These are phyloP conservation scores for Candida loeiensis DNA, from an alignment of 805 yeast species.

Conservation along the genomic window DNA sequence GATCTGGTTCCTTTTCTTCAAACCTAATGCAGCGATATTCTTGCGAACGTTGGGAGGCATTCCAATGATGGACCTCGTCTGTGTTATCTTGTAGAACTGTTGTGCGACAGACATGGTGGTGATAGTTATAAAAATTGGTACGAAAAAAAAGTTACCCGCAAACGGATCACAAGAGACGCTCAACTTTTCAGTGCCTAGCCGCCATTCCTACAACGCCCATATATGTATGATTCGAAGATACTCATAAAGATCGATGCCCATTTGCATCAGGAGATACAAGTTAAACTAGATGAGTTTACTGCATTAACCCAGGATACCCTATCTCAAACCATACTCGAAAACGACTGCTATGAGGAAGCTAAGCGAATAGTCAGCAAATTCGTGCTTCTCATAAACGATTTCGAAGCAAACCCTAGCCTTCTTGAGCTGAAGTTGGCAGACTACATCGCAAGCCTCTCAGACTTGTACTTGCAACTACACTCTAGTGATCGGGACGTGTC, in stretches of 20 bases:
- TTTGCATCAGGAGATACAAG: conserved; percentile 13
- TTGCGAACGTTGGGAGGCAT: conserved; percentile 65
- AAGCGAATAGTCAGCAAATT: conserved; percentile 13
- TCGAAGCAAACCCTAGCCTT: conserved; percentile 52
- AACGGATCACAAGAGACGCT: too few species aligned
- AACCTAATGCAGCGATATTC: conserved; percentile 70
- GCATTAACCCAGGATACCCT: background rate
- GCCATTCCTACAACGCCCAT: background rate
- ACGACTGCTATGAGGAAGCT: conserved; percentile 11
- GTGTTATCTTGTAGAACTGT: conserved; percentile 56
- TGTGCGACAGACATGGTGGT: conserved; percentile 12
- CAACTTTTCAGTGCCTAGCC: too few species aligned
- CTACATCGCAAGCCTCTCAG: conserved; percentile 29
- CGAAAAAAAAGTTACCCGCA: conserved; percentile 7
- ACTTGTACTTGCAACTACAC: conserved; percentile 19
- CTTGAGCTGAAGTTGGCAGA: conserved; percentile 40
- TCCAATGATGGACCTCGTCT: conserved; percentile 80
- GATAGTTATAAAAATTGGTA: conserved; percentile 2
- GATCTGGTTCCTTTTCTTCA: conserved; percentile 67
- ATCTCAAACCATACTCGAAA: background rate
- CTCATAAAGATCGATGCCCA: conserved; percentile 16
- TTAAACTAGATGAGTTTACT: background rate
- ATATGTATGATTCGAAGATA: conserved; percentile 5
- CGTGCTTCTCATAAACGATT: conserved; percentile 38
- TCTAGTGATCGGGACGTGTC: conserved; percentile 4